phyloP scores from a whole-genome alignment of 108 stramenopile genomes.

The Conticribra weissflogii region DNA sequence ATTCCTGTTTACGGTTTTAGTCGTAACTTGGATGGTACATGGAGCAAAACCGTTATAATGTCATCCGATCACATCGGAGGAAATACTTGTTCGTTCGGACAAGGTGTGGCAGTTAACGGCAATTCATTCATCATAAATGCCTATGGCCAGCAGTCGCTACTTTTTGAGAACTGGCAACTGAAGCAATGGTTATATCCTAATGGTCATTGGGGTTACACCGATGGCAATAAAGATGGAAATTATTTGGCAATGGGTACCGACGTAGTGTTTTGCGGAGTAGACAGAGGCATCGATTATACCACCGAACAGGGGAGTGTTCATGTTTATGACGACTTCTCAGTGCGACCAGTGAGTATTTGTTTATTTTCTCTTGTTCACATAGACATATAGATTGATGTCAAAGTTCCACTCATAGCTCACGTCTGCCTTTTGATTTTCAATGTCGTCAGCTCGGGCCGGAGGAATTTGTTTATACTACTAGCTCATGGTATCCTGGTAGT shows the following conservation, averaged over 20 bases:
- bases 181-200: not conserved
- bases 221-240: not conserved
- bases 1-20: conserved; percentile 2
- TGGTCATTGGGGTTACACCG: not conserved
- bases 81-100: conserved; percentile 1
- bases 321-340: conserved; percentile 8
- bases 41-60: not conserved
- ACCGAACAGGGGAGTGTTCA: not conserved
- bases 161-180: not conserved
- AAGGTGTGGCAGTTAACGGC: not conserved
- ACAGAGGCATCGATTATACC: not conserved
- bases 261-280: not conserved
- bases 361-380: too few relatives aligned
- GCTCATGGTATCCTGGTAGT: too few relatives aligned
- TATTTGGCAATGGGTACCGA: not conserved
- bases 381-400: too few relatives aligned
- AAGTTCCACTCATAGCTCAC: too few relatives aligned
- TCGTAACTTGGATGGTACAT: not conserved
- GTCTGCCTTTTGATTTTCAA: too few relatives aligned
- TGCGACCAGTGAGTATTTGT: conserved; percentile 8
- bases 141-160: not conserved
- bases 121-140: not conserved
- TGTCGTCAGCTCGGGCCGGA: too few relatives aligned
- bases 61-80: too few relatives aligned
- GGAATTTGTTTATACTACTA: too few relatives aligned